Conservation (phyloP, 371 early-diverging fungal genomes). For the Conidiobolus incongruus region DNA sequence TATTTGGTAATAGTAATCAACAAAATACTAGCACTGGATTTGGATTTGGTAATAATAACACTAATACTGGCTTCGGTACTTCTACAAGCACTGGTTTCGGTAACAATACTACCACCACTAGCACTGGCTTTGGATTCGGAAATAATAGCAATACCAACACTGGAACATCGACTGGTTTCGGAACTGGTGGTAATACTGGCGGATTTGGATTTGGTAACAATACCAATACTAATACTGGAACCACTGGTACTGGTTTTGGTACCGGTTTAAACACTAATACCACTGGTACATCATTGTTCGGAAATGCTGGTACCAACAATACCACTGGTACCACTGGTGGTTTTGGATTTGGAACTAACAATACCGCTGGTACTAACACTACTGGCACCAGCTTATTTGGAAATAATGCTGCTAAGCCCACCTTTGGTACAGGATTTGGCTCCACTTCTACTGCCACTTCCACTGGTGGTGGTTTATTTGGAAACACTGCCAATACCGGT, state of each 20-base stretch:
- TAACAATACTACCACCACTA: neutral
- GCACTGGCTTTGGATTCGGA: neutral
- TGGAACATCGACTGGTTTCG: neutral
- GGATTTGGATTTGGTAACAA: neutral
- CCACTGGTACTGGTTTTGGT: constrained; percentile 3
- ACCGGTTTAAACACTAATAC: constrained; percentile 7
- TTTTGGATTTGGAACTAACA: neutral
- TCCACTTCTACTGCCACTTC: constrained; percentile 9
- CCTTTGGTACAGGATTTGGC: constrained; percentile 11
- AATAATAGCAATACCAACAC: neutral
- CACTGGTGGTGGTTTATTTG: constrained; percentile 7
- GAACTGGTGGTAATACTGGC: neutral
- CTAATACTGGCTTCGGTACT: neutral
- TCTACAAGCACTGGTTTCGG: neutral
- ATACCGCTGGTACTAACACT: neutral
- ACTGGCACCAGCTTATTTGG: constrained; percentile 12
- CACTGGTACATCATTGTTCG: constrained; percentile 4
- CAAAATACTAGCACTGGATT: neutral
- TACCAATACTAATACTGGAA: neutral
- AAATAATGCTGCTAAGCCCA: constrained; percentile 2
- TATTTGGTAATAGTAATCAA: neutral
- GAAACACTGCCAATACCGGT: constrained; percentile 9
- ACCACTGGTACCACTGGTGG: neutral
- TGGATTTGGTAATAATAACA: neutral
- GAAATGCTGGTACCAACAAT: constrained; percentile 6